Evolutionary conservation across 495 filamentous ascomycete species (phyloP).

Genomic region (Parmelia sp.): DNA sequence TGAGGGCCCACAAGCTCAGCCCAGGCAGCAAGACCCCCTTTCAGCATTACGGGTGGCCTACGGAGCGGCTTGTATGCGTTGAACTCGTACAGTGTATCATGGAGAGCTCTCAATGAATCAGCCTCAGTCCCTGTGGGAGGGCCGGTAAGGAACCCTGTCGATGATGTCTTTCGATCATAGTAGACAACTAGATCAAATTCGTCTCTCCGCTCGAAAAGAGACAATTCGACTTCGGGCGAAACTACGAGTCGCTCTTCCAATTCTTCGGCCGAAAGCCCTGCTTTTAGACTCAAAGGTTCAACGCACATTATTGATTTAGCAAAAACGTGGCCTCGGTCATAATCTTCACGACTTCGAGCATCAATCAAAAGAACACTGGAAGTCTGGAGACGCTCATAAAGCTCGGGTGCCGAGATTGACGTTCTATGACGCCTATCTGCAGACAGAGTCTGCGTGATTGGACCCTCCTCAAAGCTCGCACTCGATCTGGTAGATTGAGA

Average conservation of each 20-base stretch:
- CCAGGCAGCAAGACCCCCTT: constrained; percentile 83
- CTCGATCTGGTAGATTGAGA: constrained; percentile 12
- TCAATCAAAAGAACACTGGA: constrained; percentile 75
- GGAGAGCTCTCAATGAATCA: constrained; percentile 59
- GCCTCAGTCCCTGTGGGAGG: constrained; percentile 45
- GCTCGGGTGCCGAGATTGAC: constrained; percentile 54
- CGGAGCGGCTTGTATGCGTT: constrained; percentile 69
- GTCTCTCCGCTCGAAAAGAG: constrained; percentile 66
- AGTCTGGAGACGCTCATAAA: constrained; percentile 58
- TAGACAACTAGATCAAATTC: constrained; percentile 84
- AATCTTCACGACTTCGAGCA: constrained; percentile 73
- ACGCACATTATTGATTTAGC: constrained; percentile 77
- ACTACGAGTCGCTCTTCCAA: constrained; percentile 76
- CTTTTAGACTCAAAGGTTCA: constrained; percentile 71
- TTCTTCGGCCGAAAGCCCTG: constrained; percentile 78
- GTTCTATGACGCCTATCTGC: constrained; percentile 14
- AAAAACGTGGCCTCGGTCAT: constrained; percentile 82
- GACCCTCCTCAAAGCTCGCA: background rate
- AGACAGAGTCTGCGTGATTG: background rate
- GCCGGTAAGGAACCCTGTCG: constrained; percentile 46
- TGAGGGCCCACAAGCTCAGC: constrained; percentile 65
- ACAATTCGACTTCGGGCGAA: constrained; percentile 66
- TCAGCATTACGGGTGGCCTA: constrained; percentile 64
- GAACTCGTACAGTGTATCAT: constrained; percentile 75
- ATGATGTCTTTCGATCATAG: constrained; percentile 66